phyloP scores from a whole-genome alignment of 1,284 basidiomycete genomes.

The Phlebopus sp. region DNA sequence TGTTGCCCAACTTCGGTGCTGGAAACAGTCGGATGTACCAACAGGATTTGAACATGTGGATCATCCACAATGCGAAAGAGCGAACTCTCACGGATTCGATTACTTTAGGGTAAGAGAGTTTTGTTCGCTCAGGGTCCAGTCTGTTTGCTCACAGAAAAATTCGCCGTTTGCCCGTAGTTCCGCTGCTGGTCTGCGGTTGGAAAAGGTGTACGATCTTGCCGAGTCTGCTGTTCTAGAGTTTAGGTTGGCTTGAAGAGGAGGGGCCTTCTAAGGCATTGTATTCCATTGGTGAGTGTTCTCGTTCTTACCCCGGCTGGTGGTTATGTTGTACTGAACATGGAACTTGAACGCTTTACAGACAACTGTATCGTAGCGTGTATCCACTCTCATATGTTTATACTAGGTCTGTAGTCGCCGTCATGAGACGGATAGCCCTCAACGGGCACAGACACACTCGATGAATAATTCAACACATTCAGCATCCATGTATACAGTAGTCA shows the following conservation, averaged over 20 bases:
- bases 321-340: not conserved
- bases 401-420: constrained; percentile 1
- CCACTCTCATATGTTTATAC: not conserved
- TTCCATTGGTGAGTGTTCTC: not conserved
- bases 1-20: constrained; percentile 30
- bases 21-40: constrained; percentile 25
- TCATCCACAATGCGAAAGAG: constrained; percentile 26
- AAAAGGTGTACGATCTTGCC: constrained; percentile 26
- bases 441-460: constrained; percentile 3
- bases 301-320: not conserved
- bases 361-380: not conserved
- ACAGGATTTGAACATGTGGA: constrained; percentile 29
- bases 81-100: constrained; percentile 22
- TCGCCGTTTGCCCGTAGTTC: constrained; percentile 9
- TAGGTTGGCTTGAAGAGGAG: constrained; percentile 14
- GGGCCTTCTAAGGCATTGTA: not conserved
- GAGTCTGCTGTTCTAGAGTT: constrained; percentile 27
- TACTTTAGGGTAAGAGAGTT: constrained; percentile 17
- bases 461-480: constrained; percentile 4
- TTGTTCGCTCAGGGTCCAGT: not conserved
- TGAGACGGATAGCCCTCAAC: constrained; percentile 12
- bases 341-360: not conserved
- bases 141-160: no score
- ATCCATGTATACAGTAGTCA: not conserved
- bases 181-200: constrained; percentile 20